phyloP scores from a whole-genome alignment of 192 early-diverging fungal genomes.

The Phlyctochytrium arcticum region DNA sequence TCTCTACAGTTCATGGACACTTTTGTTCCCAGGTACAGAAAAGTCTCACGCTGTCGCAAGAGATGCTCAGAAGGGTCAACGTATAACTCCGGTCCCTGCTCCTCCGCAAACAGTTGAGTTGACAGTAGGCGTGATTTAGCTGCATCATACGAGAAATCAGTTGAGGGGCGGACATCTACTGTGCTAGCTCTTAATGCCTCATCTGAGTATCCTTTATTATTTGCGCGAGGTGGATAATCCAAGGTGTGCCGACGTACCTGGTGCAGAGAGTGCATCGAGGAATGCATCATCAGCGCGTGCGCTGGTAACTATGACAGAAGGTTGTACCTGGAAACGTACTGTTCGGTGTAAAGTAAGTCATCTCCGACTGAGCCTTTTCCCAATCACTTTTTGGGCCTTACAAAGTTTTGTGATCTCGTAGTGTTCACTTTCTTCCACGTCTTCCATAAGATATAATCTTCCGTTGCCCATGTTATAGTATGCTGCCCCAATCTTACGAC shows the following conservation, averaged over 20 bases:
- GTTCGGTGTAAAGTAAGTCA: not conserved
- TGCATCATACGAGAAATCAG: slow-evolving; percentile 38
- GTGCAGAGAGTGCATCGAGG: slow-evolving; percentile 6
- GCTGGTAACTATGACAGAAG: slow-evolving; percentile 23
- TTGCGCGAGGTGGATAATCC: not conserved
- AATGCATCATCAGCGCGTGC: slow-evolving; percentile 31
- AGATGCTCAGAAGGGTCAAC: not conserved
- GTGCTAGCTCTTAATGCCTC: not conserved
- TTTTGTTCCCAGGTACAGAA: slow-evolving; percentile 31
- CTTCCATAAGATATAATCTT: slow-evolving; percentile 36
- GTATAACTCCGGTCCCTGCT: not conserved
- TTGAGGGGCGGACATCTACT: slow-evolving; percentile 35
- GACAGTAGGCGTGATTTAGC: slow-evolving; percentile 25
- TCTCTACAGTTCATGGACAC: slow-evolving; percentile 30
- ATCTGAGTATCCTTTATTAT: slow-evolving; percentile 12
- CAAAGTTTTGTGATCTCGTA: slow-evolving; percentile 28
- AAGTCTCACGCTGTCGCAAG: not conserved
- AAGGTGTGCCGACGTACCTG: slow-evolving; percentile 15
- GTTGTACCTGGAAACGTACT: slow-evolving; percentile 30
- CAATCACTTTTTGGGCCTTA: too few species aligned
- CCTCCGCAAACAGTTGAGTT: slow-evolving; percentile 1
- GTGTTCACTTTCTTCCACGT: slow-evolving; percentile 24
- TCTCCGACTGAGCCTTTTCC: too few species aligned
- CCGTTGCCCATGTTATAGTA: slow-evolving; percentile 23
- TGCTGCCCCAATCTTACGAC: slow-evolving; percentile 31